Base-by-base conservation (phyloP, 2,329 filamentous ascomycete species). In the Sporothrix curviconia region DNA sequence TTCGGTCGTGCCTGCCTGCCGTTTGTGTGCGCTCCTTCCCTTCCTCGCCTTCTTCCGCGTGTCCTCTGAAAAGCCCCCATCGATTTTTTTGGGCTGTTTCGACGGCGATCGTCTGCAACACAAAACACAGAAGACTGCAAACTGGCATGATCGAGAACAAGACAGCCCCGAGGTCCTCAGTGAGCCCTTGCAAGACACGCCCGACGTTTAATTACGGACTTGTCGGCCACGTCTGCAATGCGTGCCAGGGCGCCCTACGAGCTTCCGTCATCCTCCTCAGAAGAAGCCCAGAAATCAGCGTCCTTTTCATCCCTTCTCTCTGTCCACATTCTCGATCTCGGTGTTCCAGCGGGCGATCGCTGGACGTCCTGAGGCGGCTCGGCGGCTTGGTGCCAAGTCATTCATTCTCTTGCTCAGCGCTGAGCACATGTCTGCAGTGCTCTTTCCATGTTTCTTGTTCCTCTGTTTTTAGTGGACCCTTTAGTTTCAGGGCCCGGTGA, bases 401-500 rank as follows among this genome's bases (percentile, higher is more conserved):
- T n/a, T n/a, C n/a, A n/a, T n/a, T n/a, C n/a, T n/a, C n/a, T n/a
- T n/a, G n/a, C n/a, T n/a, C n/a, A n/a, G n/a, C n/a, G n/a, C n/a
- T n/a, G n/a, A n/a, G n/a, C n/a, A n/a, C n/a, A n/a, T n/a, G n/a
- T n/a, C n/a, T 32, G 5, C 28, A 5, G 28, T 32, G 6, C 28
- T 32, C 50, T 43, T 43, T 22, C 30, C 25, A 30, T 8, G n/a
- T 42, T 14, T 24, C 7, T 14, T 30, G n/a, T 40, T 22, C 34
- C 32, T 25, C 50, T 22, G 32, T 24, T 14, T n/a, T 7, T 40
- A 39, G 32, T 37, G 39, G 25, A 43, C 17, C 42, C 37, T 37
- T 43, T 34, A 44, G 57, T 58, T 58, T 58, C 57, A 58, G 57
- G 30, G 51, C 57, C 32, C 51, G 44, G 24, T 44, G 44, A 50